phyloP scores from a whole-genome alignment of 2,329 filamentous ascomycete genomes.

The Myrmaecium sp. region DNA sequence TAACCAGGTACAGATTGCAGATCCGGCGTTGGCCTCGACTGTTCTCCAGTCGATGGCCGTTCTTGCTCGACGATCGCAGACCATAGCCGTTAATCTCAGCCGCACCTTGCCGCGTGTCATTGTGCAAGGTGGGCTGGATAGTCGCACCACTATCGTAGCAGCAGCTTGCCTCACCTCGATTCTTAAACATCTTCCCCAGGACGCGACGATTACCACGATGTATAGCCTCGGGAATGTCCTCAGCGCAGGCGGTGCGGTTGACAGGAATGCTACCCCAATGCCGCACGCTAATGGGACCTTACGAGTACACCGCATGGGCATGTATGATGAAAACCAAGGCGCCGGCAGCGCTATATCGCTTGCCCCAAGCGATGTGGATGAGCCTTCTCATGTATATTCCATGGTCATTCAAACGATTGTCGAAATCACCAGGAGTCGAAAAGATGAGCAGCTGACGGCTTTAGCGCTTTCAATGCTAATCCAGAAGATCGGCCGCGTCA shows the following conservation, averaged over 20 bases:
- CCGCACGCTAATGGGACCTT: constrained; percentile 30
- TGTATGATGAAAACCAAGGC: constrained; percentile 14
- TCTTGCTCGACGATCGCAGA: constrained; percentile 56
- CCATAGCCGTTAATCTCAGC: constrained; percentile 58
- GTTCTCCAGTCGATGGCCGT: constrained; percentile 71
- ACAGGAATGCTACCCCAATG: constrained; percentile 30
- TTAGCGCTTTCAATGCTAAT: constrained; percentile 87
- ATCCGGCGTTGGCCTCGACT: constrained; percentile 57
- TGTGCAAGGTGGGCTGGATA: constrained; percentile 60
- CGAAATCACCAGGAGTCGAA: constrained; percentile 63
- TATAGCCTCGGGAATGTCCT: constrained; percentile 95
- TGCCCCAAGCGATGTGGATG: constrained; percentile 57
- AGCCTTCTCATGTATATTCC: constrained; percentile 57
- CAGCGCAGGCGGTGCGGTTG: constrained; percentile 47
- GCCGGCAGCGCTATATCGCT: constrained; percentile 69
- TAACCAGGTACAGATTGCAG: constrained; percentile 68
- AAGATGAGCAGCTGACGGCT: constrained; percentile 83
- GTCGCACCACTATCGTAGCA: constrained; percentile 54
- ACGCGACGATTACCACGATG: constrained; percentile 84
- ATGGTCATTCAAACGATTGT: constrained; percentile 95
- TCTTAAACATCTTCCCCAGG: constrained; percentile 68
- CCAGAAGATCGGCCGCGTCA: constrained; percentile 87
- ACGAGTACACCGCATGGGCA: constrained; percentile 26
- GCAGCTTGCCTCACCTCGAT: constrained; percentile 74
- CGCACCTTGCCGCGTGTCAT: constrained; percentile 73